These are phyloP conservation scores for Butyriboletus loyo DNA, from an alignment of 768 basidiomycete genomes.

Conservation along the genomic window DNA sequence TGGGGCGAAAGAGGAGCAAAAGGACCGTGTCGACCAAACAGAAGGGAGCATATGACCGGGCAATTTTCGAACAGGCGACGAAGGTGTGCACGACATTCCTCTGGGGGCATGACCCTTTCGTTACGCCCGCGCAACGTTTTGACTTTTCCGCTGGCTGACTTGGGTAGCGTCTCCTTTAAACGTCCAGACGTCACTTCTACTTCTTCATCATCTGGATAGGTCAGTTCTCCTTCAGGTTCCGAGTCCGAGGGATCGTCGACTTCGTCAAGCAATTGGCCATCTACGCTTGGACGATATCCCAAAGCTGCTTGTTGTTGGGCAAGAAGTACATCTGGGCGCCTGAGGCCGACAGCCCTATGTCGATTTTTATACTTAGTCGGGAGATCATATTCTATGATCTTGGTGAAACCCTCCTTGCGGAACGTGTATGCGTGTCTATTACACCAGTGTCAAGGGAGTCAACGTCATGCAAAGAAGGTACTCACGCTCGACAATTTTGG, in stretches of 20 bases:
- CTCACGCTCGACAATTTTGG: conserved; percentile 82
- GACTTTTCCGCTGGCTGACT: conserved; percentile 71
- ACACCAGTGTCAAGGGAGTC: conserved; percentile 2
- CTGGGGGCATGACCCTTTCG: conserved; percentile 86
- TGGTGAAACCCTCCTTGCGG: conserved; percentile 91
- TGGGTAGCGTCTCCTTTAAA: conserved; percentile 46
- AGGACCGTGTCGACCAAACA: conserved; percentile 92
- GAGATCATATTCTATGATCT: conserved; percentile 92
- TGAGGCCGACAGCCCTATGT: conserved; percentile 49
- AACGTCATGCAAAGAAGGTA: conserved; percentile 18
- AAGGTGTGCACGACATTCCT: conserved; percentile 93
- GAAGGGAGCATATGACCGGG: conserved; percentile 71
- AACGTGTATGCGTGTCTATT: conserved; percentile 76
- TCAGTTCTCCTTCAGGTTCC: conserved; percentile 46
- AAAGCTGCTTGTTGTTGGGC: conserved; percentile 36
- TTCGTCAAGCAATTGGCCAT: conserved; percentile 34
- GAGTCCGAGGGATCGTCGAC: conserved; percentile 50
- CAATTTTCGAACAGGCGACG: conserved; percentile 87
- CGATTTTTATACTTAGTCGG: conserved; percentile 70
- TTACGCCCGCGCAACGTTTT: conserved; percentile 79
- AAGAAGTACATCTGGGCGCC: conserved; percentile 75
- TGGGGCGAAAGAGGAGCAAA: conserved; percentile 60
- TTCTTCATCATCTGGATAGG: conserved; percentile 51
- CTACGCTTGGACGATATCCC: conserved; percentile 24
- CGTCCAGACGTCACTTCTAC: conserved; percentile 34